phyloP scores from a whole-genome alignment of 177 flowering plant species.

The Vitis hybrid region DNA sequence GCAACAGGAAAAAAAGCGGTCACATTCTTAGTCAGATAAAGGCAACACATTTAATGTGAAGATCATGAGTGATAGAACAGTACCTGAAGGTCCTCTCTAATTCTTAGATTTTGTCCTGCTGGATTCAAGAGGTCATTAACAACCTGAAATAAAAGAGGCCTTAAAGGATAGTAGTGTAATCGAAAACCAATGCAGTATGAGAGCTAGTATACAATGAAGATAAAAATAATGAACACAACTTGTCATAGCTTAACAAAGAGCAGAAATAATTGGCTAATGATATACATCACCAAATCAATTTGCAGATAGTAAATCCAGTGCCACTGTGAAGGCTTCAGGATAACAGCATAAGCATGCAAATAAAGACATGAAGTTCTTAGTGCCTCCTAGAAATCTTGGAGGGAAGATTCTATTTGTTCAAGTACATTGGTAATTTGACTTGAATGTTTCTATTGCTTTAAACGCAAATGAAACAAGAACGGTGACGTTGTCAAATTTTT shows the following conservation, averaged over 20 bases:
- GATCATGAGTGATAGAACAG: conserved; percentile 2
- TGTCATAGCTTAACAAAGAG: too few species aligned
- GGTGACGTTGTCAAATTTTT: too few species aligned
- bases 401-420: not conserved
- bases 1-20: not conserved
- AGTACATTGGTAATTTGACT: not conserved
- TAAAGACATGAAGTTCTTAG: not conserved
- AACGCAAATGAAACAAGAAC: too few species aligned
- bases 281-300: too few species aligned
- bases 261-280: too few species aligned
- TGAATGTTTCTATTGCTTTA: too few species aligned
- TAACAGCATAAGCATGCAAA: too few species aligned
- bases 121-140: conserved; percentile 97
- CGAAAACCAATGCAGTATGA: not conserved
- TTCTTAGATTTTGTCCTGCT: conserved; percentile 90
- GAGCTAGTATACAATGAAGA: not conserved
- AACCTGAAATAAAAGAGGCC: conserved; percentile 57
- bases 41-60: not conserved
- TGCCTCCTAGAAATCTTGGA: not conserved
- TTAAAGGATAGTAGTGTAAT: conserved; percentile 10
- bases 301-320: too few species aligned
- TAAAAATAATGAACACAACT: not conserved
- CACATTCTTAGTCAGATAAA: not conserved
- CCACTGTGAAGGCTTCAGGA: too few species aligned
- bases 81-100: conserved; percentile 96